These are phyloP conservation scores for Nothophoma quercina DNA, from an alignment of 2,329 filamentous ascomycete genomes.

Conservation along the genomic window DNA sequence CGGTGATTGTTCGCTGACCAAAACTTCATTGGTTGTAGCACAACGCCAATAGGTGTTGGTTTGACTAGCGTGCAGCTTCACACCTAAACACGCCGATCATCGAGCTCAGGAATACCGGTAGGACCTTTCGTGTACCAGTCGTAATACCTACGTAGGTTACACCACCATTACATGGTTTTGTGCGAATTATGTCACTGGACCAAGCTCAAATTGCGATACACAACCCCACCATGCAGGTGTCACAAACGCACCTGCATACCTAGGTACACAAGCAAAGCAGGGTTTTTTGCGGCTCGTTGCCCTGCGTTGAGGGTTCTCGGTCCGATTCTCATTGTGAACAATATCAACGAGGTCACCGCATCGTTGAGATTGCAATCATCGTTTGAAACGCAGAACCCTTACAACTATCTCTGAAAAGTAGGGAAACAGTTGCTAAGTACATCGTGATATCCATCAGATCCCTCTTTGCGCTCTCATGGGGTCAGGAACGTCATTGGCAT, in stretches of 20 bases:
- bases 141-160: too few species aligned
- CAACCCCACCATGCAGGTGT: not conserved
- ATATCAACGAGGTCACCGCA: too few species aligned
- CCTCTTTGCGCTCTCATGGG: not conserved
- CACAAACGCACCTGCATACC: conserved; percentile 2
- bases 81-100: too few species aligned
- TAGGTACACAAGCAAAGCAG: not conserved
- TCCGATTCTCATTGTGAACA: too few species aligned
- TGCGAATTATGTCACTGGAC: not conserved
- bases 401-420: too few species aligned
- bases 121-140: too few species aligned
- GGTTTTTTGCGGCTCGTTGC: not conserved
- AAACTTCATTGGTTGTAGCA: too few species aligned
- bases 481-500: not conserved
- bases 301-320: not conserved
- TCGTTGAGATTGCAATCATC: not conserved
- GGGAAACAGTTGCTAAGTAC: not conserved
- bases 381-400: not conserved
- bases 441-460: not conserved
- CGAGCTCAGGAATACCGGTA: too few species aligned
- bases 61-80: too few species aligned
- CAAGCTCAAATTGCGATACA: not conserved
- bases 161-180: too few species aligned
- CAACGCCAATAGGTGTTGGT: too few species aligned
- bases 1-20: too few species aligned